phyloP scores from a whole-genome alignment of 495 filamentous ascomycete species.

The Tuber brumale region DNA sequence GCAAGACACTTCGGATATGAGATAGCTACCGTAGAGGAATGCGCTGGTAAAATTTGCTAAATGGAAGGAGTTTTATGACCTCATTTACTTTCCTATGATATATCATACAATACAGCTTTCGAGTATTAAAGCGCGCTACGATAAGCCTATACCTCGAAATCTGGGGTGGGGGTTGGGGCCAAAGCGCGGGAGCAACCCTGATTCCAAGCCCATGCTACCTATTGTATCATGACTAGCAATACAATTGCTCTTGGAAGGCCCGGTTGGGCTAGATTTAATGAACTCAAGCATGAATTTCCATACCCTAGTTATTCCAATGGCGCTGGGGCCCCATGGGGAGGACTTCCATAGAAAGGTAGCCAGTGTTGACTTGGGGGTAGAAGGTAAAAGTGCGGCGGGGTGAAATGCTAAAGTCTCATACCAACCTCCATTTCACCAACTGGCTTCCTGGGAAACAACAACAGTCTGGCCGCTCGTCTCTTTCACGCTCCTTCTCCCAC shows the following conservation, averaged over 20 bases:
- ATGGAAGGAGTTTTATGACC: too few species aligned
- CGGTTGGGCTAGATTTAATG: neutral
- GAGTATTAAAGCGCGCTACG: too few species aligned
- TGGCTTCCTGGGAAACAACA: neutral
- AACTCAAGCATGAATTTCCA: neutral
- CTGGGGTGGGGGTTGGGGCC: too few species aligned
- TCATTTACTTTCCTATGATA: too few species aligned
- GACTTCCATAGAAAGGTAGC: neutral
- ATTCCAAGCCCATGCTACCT: too few species aligned
- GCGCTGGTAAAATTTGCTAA: too few species aligned
- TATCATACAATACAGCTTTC: too few species aligned
- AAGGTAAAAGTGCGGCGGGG: neutral
- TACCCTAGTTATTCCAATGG: neutral
- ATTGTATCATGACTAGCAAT: too few species aligned
- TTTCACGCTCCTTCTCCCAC: neutral
- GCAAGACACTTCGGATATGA: neutral
- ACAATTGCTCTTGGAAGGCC: neutral
- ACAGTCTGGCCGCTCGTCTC: neutral
- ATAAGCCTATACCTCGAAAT: too few species aligned
- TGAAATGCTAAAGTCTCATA: neutral
- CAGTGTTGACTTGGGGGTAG: neutral
- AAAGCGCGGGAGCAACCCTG: too few species aligned
- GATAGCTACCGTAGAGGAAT: neutral
- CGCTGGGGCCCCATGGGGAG: neutral
- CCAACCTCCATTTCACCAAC: neutral